Conservation (phyloP, 129 eudicot genomes). For the Silybum marianum region DNA sequence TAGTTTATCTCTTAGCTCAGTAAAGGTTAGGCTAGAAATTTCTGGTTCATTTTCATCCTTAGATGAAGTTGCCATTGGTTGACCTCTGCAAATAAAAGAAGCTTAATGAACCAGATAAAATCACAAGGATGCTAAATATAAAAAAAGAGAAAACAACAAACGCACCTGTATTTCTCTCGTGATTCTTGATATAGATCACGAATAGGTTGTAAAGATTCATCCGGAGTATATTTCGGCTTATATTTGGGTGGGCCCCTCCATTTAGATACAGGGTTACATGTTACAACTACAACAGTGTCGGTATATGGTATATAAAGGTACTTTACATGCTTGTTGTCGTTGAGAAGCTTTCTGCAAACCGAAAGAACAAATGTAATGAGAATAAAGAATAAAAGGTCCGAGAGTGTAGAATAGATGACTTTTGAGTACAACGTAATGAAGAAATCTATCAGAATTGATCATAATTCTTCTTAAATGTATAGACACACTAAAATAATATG, state of each 20-base stretch:
- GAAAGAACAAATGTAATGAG: constrained; percentile 12
- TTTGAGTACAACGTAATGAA: neutral
- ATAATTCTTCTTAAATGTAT: neutral
- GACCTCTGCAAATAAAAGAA: constrained; percentile 52
- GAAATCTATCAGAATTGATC: constrained; percentile 3
- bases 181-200: constrained; percentile 79
- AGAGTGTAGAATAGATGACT: neutral
- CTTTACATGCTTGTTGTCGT: constrained; percentile 94
- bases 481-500: neutral
- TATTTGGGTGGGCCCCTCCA: constrained; percentile 78
- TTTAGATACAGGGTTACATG: constrained; percentile 83
- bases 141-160: neutral
- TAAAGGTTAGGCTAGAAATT: constrained; percentile 64
- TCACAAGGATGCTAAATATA: neutral
- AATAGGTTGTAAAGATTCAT: constrained; percentile 86
- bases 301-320: constrained; percentile 94
- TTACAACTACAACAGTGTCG: constrained; percentile 92
- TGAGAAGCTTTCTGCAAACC: constrained; percentile 72
- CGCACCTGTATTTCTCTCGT: constrained; percentile 62
- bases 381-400: neutral
- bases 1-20: constrained; percentile 88
- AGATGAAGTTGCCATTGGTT: constrained; percentile 29
- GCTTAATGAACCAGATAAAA: neutral
- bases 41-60: constrained; percentile 55
- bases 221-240: constrained; percentile 72